Percentiles rank a stretch among this genome's conserved stretches.
Evolutionary conservation across 345 rosid genomes (phyloP).

Genomic region (Draba incana): DNA sequence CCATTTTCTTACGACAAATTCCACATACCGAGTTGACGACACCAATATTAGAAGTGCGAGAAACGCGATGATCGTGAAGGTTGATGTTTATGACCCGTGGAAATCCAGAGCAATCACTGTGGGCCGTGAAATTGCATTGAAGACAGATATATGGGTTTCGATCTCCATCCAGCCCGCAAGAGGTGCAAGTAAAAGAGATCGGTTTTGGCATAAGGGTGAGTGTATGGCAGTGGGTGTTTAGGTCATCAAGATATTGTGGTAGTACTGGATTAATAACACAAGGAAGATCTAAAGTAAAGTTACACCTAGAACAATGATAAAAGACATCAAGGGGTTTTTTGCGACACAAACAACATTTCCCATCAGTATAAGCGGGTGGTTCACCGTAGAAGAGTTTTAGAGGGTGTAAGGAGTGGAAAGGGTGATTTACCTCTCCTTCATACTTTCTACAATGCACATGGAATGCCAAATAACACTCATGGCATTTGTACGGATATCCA

Average conservation of each 20-base stretch:
- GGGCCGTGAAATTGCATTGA: neutral
- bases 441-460: neutral
- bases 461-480: neutral
- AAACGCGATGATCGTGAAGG: slow-evolving; percentile 6
- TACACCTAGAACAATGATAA: neutral
- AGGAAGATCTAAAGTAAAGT: neutral
- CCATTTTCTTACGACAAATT: slow-evolving; percentile 1
- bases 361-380: slow-evolving; percentile 4
- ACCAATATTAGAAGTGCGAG: slow-evolving; percentile 3
- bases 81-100: slow-evolving; percentile 16
- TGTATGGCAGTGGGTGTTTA: neutral
- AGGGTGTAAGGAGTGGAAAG: slow-evolving; percentile 6
- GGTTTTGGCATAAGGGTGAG: neutral
- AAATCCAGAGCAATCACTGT: neutral
- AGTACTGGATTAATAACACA: neutral
- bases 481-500: neutral
- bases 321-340: neutral
- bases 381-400: neutral
- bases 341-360: neutral
- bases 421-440: slow-evolving; percentile 2
- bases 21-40: neutral
- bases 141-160: slow-evolving; percentile 14
- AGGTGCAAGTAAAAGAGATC: slow-evolving; percentile 3
- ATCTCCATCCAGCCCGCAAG: slow-evolving; percentile 4
- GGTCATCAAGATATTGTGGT: neutral